Conservation (phyloP, 352 stramenopile species). For the Pythium scleroteichum region DNA sequence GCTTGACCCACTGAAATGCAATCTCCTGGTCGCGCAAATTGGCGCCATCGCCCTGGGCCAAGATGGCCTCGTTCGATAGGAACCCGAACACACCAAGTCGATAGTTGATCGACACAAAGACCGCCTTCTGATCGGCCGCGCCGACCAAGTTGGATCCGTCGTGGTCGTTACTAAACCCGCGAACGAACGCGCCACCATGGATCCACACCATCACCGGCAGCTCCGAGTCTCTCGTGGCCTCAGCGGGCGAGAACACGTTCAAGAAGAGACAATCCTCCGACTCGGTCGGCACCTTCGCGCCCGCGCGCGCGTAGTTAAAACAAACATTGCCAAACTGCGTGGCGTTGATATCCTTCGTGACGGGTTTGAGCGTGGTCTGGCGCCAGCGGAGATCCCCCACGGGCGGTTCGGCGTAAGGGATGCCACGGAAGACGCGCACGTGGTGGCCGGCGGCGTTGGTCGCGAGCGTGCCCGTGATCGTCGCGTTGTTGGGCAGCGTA, state of each 20-base stretch:
- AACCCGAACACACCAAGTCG: constrained; percentile 34
- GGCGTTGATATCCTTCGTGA: constrained; percentile 9
- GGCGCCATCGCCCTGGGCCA: constrained; percentile 4
- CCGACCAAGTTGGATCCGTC: constrained; percentile 1
- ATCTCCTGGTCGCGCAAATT: constrained; percentile 34
- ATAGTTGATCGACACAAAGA: constrained; percentile 41
- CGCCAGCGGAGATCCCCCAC: constrained; percentile 6
- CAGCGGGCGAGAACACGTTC: constrained; percentile 33
- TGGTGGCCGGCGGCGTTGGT: not conserved
- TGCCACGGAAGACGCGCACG: not conserved
- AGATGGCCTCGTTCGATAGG: constrained; percentile 3
- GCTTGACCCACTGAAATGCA: constrained; percentile 36
- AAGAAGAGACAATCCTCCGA: constrained; percentile 38
- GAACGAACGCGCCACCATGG: constrained; percentile 31
- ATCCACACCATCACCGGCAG: constrained; percentile 37
- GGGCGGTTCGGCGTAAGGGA: constrained; percentile 6
- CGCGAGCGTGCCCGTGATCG: not conserved
- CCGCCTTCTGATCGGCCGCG: constrained; percentile 22
- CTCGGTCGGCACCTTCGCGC: not conserved
- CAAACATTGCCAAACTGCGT: constrained; percentile 9
- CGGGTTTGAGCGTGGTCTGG: constrained; percentile 3
- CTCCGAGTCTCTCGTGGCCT: constrained; percentile 22
- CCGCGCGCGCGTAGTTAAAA: not conserved
- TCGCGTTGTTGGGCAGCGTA: not conserved
- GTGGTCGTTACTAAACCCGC: constrained; percentile 11